phyloP scores from a whole-genome alignment of 169 alveolate genomes.

The Miamiensis avidus region DNA sequence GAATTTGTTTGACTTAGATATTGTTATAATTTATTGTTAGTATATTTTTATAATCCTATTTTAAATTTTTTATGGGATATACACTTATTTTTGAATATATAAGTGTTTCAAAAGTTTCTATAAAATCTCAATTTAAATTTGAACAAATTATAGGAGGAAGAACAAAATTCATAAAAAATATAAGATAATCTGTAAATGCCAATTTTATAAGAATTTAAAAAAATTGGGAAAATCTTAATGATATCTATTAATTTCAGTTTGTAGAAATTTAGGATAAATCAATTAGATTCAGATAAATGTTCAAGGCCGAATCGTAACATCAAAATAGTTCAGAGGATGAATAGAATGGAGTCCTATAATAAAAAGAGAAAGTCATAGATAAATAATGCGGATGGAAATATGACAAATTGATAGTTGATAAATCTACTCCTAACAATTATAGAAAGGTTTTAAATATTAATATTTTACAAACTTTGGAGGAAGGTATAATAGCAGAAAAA shows the following conservation, averaged over 20 bases:
- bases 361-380: no score
- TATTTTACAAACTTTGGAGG: background rate
- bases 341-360: no score
- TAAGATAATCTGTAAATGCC: no score
- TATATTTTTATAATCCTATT: background rate
- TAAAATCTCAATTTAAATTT: no score
- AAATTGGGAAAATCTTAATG: no score
- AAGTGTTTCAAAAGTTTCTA: background rate
- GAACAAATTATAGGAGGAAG: no score
- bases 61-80: background rate
- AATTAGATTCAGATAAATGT: no score
- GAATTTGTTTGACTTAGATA: background rate
- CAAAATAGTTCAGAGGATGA: background rate
- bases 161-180: no score
- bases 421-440: constrained; percentile 4
- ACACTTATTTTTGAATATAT: constrained; percentile 5
- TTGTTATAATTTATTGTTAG: background rate
- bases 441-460: background rate
- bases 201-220: no score
- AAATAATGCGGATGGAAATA: constrained; percentile 3
- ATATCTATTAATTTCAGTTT: no score
- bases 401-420: constrained; percentile 17
- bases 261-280: background rate
- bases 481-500: background rate
- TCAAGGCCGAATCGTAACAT: background rate